Conservation (phyloP, 2,329 filamentous ascomycete species). For the Neocatenulostroma microsporum region DNA sequence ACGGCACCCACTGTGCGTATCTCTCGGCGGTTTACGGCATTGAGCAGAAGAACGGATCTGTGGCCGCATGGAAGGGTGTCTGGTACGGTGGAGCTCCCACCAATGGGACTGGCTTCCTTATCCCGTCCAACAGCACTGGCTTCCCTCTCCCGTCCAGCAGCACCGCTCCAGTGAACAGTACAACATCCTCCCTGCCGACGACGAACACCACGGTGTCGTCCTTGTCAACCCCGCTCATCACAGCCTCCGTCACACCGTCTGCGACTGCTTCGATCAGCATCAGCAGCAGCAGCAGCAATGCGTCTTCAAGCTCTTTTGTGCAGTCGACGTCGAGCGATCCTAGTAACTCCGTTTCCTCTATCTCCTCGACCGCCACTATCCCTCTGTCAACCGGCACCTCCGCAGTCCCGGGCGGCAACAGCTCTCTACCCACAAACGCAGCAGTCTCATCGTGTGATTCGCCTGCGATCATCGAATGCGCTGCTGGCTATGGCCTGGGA, state of each 20-base stretch:
- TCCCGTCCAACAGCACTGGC: not conserved
- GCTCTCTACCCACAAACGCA: not conserved
- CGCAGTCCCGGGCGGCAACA: too few relatives aligned
- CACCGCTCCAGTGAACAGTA: too few relatives aligned
- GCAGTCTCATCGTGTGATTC: not conserved
- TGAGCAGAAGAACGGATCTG: slow-evolving; percentile 2
- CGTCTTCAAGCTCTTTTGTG: too few relatives aligned
- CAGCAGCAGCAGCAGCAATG: too few relatives aligned
- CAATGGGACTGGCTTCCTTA: not conserved
- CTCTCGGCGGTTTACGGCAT: slow-evolving; percentile 2
- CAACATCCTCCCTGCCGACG: too few relatives aligned
- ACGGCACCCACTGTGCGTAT: slow-evolving; percentile 1
- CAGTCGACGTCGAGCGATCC: not conserved
- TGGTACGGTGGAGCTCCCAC: slow-evolving; percentile 8
- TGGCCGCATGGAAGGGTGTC: slow-evolving; percentile 6
- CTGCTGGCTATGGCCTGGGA: slow-evolving; percentile 3
- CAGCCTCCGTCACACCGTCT: not conserved
- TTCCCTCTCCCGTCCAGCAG: too few relatives aligned
- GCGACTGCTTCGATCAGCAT: not conserved
- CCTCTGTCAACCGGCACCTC: too few relatives aligned
- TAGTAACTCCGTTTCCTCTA: not conserved
- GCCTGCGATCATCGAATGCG: not conserved
- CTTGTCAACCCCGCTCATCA: not conserved
- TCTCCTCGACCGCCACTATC: too few relatives aligned
- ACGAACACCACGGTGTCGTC: too few relatives aligned